phyloP scores from a whole-genome alignment of 768 basidiomycete species.

The Leccinum boreale region DNA sequence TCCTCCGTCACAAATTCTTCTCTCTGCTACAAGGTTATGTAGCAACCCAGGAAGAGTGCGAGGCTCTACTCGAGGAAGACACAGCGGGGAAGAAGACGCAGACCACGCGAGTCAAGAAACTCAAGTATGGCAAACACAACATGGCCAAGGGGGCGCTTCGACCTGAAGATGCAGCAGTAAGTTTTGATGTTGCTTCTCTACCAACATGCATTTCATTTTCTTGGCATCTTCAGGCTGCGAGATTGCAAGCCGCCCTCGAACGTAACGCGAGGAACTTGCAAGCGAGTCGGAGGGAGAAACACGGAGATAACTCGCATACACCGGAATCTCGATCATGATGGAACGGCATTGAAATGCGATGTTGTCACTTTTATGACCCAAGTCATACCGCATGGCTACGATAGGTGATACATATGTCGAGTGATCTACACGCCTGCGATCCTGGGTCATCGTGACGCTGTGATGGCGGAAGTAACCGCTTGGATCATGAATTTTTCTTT shows the following conservation, averaged over 20 bases:
- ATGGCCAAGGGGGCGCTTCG: constrained; percentile 85
- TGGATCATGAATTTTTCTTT: constrained; percentile 43
- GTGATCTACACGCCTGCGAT: constrained; percentile 8
- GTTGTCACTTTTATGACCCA: constrained; percentile 9
- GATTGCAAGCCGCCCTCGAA: constrained; percentile 65
- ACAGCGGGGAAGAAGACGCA: constrained; percentile 28
- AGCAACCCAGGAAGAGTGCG: constrained; percentile 72
- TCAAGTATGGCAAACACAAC: constrained; percentile 73
- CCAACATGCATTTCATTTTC: not conserved
- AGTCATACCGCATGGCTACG: constrained; percentile 18
- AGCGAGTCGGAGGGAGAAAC: constrained; percentile 25
- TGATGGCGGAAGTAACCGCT: not conserved
- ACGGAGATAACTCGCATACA: constrained; percentile 19
- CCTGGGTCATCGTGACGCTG: not conserved
- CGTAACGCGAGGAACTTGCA: constrained; percentile 32
- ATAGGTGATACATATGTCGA: constrained; percentile 22
- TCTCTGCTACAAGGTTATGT: constrained; percentile 68
- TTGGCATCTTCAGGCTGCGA: constrained; percentile 50
- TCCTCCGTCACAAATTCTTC: constrained; percentile 85
- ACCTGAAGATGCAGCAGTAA: constrained; percentile 79
- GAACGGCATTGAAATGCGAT: constrained; percentile 3
- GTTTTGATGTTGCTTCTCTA: constrained; percentile 21
- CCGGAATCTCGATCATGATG: constrained; percentile 14
- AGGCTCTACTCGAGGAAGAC: constrained; percentile 49
- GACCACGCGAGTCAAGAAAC: constrained; percentile 46